phyloP scores from a whole-genome alignment of 2,329 filamentous ascomycete genomes.

The Epichloe sp. region DNA sequence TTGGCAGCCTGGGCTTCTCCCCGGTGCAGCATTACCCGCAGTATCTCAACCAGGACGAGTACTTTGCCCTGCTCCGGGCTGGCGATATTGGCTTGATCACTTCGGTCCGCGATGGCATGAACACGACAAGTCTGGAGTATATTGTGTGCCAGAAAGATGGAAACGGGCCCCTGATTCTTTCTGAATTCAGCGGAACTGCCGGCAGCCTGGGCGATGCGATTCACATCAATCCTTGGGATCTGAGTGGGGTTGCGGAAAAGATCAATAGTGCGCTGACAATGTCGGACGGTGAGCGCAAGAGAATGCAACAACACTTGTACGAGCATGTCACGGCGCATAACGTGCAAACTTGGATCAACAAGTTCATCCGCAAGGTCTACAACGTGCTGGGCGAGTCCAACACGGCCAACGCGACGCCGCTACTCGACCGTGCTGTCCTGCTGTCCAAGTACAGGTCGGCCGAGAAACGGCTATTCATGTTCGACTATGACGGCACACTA shows the following conservation, averaged over 20 bases:
- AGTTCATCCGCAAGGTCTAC: slow-evolving; percentile 66
- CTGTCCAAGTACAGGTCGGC: slow-evolving; percentile 62
- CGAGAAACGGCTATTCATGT: slow-evolving; percentile 83
- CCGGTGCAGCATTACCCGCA: slow-evolving; percentile 93
- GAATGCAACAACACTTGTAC: slow-evolving; percentile 65
- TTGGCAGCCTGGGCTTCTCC: slow-evolving; percentile 76
- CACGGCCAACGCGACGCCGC: slow-evolving; percentile 63
- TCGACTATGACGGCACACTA: slow-evolving; percentile 95
- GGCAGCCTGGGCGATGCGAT: slow-evolving; percentile 75
- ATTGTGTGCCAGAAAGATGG: slow-evolving; percentile 82
- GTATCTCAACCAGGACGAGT: slow-evolving; percentile 80
- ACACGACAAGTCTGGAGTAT: slow-evolving; percentile 91
- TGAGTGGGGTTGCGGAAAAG: slow-evolving; percentile 68
- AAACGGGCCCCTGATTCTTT: slow-evolving; percentile 80
- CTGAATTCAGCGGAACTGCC: slow-evolving; percentile 91
- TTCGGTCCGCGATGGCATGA: slow-evolving; percentile 94
- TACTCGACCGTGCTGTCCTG: slow-evolving; percentile 62
- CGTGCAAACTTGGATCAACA: slow-evolving; percentile 73
- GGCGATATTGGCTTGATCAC: slow-evolving; percentile 91
- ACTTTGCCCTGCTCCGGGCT: slow-evolving; percentile 82
- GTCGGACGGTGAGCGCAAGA: slow-evolving; percentile 48
- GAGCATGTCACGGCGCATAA: slow-evolving; percentile 75
- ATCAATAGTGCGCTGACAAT: slow-evolving; percentile 75
- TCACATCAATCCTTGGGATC: slow-evolving; percentile 94
- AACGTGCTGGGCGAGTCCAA: slow-evolving; percentile 68